A percentile compares a stretch with the other conserved stretches of the same genome.
phyloP scores from a whole-genome alignment of 176 grass and related monocot genomes.

The Sorghum bicolor region Sorghum_bicolor_NCBIv3 NC_012871.2:3345001-3345500 shows the following conservation, averaged over 20 bases:
- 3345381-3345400: neutral
- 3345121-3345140: neutral
- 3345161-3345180: constrained; percentile 31
- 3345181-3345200: neutral
- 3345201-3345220: neutral
- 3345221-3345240: neutral
- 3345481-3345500: neutral
- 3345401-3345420: neutral
- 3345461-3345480: neutral
- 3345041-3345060: neutral
- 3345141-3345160: constrained; percentile 24
- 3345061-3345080: constrained; percentile 16
- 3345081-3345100: neutral
- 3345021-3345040: constrained; percentile 12
- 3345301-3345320: neutral
- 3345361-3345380: constrained; percentile 18
- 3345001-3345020: constrained; percentile 33
- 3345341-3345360: neutral
- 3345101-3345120: constrained; percentile 21
- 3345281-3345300: neutral
- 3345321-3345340: neutral
- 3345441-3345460: neutral
- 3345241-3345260: neutral
- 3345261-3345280: neutral
- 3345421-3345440: neutral